Evolutionary conservation across 1,284 basidiomycete species (phyloP), one percentile per base, ranked within the genome.

Genomic region (Cronartium quercuum): DNA sequence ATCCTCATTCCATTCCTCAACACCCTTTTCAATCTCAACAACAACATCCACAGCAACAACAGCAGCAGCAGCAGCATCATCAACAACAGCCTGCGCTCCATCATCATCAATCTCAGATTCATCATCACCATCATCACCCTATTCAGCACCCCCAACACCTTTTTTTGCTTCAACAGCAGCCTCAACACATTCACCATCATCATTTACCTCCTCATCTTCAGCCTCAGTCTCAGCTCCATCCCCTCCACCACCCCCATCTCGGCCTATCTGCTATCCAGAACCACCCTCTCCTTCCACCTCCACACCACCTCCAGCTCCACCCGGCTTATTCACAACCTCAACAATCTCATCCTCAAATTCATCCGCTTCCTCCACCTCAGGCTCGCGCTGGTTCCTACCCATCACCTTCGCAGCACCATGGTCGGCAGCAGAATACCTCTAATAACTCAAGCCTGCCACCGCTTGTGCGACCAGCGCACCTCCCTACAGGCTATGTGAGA

Each of bases 361-460:
- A 62, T 35, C 60, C 40, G 13, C 65, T 21, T 6, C 44, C 40
- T 34, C n/a, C 44, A 55, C 40, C 51, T 47, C 41, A 24, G 15
- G 42, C 55, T 42, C 41, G 35, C 35, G n/a, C 51, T 6, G 41
- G 21, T 42, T 47, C 57, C 29, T 40, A 37, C 34, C 37, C 57
- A 6, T 42, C 58, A 34, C 21, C 58, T 18, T 62, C 68, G 10
- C 51, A 55, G 57, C 42, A 62, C 24, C 21, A 69, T 44, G 34
- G 40, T 69, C 58, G 44, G 18, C n/a, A 55, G 60, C 38, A 57
- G 42, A 3, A 10, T 40, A 70, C 44, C 55, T 60, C 13, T 62
- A 51, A 21, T 38, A 51, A 65, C 68, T 47, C 61, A 71, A 71
- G 41, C 60, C 60, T 51, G 37, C 61, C 68, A 64, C 29, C 13